phyloP scores from a whole-genome alignment of 176 grass and related monocot genomes.

The Aegilops longissima region DNA sequence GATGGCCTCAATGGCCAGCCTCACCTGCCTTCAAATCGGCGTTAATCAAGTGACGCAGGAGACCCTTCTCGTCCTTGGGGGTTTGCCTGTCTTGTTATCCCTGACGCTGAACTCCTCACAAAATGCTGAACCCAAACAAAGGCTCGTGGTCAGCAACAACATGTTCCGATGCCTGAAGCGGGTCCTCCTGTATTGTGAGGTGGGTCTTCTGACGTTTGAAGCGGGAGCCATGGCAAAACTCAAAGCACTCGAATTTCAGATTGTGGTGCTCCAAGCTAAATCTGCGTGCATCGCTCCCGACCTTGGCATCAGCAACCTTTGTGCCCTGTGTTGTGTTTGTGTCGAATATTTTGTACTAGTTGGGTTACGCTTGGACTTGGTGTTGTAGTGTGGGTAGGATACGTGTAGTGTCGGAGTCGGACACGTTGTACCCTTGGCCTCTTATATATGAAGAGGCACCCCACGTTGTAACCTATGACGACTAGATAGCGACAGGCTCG shows the following conservation, averaged over 20 bases:
- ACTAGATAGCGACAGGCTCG: no score
- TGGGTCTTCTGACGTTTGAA: constrained; percentile 15
- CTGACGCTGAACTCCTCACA: neutral
- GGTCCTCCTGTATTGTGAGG: neutral
- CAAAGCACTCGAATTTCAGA: neutral
- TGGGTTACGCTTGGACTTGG: no score
- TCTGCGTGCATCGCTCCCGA: neutral
- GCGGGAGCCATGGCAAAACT: constrained; percentile 1
- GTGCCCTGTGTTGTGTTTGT: no score
- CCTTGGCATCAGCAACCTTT: constrained; percentile 23
- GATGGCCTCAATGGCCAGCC: neutral
- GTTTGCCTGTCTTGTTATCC: neutral
- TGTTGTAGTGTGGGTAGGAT: no score
- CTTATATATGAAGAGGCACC: no score
- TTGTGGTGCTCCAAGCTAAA: neutral
- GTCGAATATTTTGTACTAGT: no score
- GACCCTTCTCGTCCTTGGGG: neutral
- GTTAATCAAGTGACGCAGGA: neutral
- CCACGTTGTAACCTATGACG: no score
- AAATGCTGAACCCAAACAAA: neutral
- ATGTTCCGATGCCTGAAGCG: constrained; percentile 10
- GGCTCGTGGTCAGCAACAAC: neutral
- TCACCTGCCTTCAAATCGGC: neutral
- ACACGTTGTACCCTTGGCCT: no score
- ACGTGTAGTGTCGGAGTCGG: no score